phyloP scores from a whole-genome alignment of 148 eudicot species.

The Chenopodium album region DNA sequence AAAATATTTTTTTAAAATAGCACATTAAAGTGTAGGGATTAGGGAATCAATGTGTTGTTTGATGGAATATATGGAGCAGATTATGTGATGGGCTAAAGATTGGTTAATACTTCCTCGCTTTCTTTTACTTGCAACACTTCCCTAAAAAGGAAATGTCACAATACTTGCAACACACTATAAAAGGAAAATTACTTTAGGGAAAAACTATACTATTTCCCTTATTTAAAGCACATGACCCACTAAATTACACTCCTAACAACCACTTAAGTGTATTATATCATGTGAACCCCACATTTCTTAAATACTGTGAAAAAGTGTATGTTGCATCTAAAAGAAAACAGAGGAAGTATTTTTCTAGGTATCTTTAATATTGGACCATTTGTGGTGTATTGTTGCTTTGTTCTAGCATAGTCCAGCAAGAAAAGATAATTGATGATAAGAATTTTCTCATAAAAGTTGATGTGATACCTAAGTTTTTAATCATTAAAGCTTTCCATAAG shows the following conservation, averaged over 20 bases:
- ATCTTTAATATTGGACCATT: not conserved
- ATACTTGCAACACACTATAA: no score
- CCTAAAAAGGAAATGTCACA: no score
- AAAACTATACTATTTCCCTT: no score
- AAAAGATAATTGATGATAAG: not conserved
- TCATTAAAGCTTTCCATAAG: not conserved
- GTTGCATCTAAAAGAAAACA: no score
- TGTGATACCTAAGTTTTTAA: not conserved
- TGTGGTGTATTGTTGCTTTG: not conserved
- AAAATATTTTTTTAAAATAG: not conserved
- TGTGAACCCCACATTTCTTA: no score
- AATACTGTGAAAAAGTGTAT: no score
- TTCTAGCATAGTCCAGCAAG: not conserved
- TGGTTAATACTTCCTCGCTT: not conserved
- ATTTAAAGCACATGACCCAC: no score
- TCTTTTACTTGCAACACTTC: no score
- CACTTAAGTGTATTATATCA: no score
- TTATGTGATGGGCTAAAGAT: conserved; percentile 3
- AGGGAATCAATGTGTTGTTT: not conserved
- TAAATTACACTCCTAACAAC: no score
- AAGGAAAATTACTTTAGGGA: no score
- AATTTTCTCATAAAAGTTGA: conserved; percentile 4
- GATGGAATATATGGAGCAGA: conserved; percentile 3
- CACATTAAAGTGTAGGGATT: not conserved
- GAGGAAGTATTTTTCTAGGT: not conserved